Evolutionary conservation across 2,329 filamentous ascomycete species (phyloP), one percentile per base, ranked within the genome.

Genomic region (Fusarium continuum): DNA sequence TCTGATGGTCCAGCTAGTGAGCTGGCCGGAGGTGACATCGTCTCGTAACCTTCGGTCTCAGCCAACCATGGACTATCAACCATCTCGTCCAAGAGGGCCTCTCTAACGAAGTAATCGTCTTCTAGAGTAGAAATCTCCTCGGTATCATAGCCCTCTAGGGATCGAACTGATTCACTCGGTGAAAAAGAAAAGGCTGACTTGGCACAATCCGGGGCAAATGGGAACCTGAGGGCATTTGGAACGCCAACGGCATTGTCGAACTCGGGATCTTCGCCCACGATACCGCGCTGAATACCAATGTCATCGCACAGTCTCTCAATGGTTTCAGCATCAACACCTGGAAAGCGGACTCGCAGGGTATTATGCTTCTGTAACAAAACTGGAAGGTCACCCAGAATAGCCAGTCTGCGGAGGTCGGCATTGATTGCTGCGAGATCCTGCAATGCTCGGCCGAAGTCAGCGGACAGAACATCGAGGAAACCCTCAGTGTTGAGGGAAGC

Each of bases 241-340:
- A 88, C 87, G 8, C 90, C 92, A 22, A 83, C 82, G 52, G 84
- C 86, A 7, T 76, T 71, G 51, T 91, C 86, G 68, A 96, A 96
- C 16, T 89, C 88, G 26, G 76, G 62, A 64, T 98, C 95, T 78
- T 98, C 90, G 11, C 84, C 80, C 5, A 98, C 85, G 5, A 91
- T 79, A 2, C 95, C 95, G 48, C 92, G 85, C 61, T 89, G 87
- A 8, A 99, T 83, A n/a, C 90, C 91, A 10, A 96, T 83, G 73
- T 99, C 95, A 40, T 92, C 87, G 74, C 93, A 97, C 1, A 99
- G 83, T 4, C 83, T 82, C 72, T 96, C 92, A 0, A 97, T 90
- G 0, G 91, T 91, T 14, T 89, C 86, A 1, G 88, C 88, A 70
- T 98, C 94, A 61, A 95, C 93, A 4, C 95, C 95, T 0, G 93